Percentiles rank a stretch among this genome's conserved stretches.
phyloP scores from a whole-genome alignment of 2,329 filamentous ascomycete genomes.

The Fusarium sp. region DNA sequence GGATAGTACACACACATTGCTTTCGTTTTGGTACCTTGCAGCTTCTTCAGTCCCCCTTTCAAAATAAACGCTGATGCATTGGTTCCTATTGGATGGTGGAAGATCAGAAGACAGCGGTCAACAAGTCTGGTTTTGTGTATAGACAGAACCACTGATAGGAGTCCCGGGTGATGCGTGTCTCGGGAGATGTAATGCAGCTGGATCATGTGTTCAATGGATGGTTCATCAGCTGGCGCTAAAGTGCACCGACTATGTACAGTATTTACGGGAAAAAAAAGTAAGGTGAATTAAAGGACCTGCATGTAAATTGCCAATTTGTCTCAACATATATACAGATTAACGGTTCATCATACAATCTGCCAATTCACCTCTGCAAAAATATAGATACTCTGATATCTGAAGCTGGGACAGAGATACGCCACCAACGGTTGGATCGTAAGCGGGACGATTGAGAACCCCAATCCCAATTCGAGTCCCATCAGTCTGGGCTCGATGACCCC shows the following conservation, averaged over 20 bases:
- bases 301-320: neutral
- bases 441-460: conserved; percentile 38
- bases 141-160: conserved; percentile 5
- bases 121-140: neutral
- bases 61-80: neutral
- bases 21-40: conserved; percentile 24
- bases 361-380: neutral
- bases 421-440: conserved; percentile 32
- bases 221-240: neutral
- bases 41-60: neutral
- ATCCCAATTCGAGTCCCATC: conserved; percentile 29
- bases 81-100: neutral
- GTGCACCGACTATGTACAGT: too few relatives aligned
- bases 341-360: too few relatives aligned
- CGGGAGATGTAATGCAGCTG: conserved; percentile 18
- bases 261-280: too few relatives aligned
- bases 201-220: conserved; percentile 10
- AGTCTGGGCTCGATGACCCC: conserved; percentile 19
- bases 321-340: neutral
- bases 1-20: too few relatives aligned
- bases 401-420: conserved; percentile 12
- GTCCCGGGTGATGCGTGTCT: conserved; percentile 21
- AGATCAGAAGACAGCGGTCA: neutral
- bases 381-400: neutral
- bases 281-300: neutral